Conservation (phyloP, 2,329 filamentous ascomycete genomes). For the Pseudocercospora fuligena region DNA sequence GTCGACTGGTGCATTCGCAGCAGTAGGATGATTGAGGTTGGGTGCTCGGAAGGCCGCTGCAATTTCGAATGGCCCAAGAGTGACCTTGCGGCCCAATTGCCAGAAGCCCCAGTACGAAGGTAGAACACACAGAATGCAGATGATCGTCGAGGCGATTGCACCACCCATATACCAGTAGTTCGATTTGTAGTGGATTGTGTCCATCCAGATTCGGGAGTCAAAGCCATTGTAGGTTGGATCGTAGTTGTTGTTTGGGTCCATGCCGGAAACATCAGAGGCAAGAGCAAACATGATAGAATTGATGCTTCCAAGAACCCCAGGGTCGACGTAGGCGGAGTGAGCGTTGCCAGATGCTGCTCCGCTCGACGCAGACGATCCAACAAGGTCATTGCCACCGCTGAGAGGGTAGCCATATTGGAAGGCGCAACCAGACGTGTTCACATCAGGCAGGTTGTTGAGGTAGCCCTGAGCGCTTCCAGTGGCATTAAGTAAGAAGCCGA, state of each 20-base stretch:
- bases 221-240: not conserved
- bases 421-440: constrained; percentile 12
- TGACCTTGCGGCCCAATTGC: constrained; percentile 25
- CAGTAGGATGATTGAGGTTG: constrained; percentile 12
- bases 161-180: constrained; percentile 37
- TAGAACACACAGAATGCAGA: constrained; percentile 39
- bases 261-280: not conserved
- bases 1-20: constrained; percentile 13
- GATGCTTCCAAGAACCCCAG: constrained; percentile 15
- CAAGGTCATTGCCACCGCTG: constrained; percentile 1
- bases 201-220: not conserved
- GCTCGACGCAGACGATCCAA: not conserved
- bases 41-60: constrained; percentile 42
- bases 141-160: constrained; percentile 38
- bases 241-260: not conserved
- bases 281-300: constrained; percentile 29
- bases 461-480: constrained; percentile 17
- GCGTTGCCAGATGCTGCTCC: not conserved
- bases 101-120: constrained; percentile 44
- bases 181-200: constrained; percentile 34
- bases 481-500: constrained; percentile 7
- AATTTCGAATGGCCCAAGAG: constrained; percentile 43
- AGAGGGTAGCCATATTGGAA: constrained; percentile 14
- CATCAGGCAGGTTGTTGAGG: constrained; percentile 12
- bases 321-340: not conserved